Percentiles rank a stretch among this genome's conserved stretches.
These are phyloP conservation scores for Penicillium verrucosum DNA, from an alignment of 2,329 filamentous ascomycete species.

Conservation along the genomic window DNA sequence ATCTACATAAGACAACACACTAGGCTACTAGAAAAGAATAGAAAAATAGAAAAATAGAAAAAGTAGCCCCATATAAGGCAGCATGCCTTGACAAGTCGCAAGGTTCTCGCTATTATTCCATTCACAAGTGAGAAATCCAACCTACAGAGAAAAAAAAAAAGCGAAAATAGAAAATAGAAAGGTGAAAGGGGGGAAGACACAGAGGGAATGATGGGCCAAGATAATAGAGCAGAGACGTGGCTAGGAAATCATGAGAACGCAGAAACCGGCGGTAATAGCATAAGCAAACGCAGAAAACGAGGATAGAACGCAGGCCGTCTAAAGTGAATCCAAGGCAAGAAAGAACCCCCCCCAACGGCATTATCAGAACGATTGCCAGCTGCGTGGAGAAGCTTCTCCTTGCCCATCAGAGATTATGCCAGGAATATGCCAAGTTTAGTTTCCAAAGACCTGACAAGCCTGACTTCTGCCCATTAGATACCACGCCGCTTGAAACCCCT, in stretches of 20 bases:
- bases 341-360: slow-evolving; percentile 11
- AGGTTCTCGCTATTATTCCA: slow-evolving; percentile 38
- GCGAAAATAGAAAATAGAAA: slow-evolving; percentile 15
- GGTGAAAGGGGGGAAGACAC: slow-evolving; percentile 15
- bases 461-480: slow-evolving; percentile 13
- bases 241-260: slow-evolving; percentile 15
- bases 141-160: slow-evolving; percentile 24
- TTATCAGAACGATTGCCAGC: slow-evolving; percentile 13
- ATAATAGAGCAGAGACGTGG: slow-evolving; percentile 5
- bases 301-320: slow-evolving; percentile 31
- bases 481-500: slow-evolving; percentile 19
- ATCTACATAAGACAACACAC: neutral
- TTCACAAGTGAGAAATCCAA: slow-evolving; percentile 37
- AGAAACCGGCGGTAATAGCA: slow-evolving; percentile 29
- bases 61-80: neutral
- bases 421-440: slow-evolving; percentile 2
- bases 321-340: slow-evolving; percentile 32
- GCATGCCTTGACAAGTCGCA: slow-evolving; percentile 16
- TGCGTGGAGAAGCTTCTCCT: slow-evolving; percentile 8
- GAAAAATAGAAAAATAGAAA: neutral
- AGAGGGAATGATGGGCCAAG: slow-evolving; percentile 12
- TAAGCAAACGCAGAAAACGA: slow-evolving; percentile 27
- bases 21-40: neutral
- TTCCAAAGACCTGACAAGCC: slow-evolving; percentile 11
- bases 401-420: slow-evolving; percentile 6